Percentiles rank a stretch among this genome's conserved stretches.
These are phyloP conservation scores for Penicillium sp. DNA, from an alignment of 2,329 filamentous ascomycete genomes.

Conservation along the genomic window DNA sequence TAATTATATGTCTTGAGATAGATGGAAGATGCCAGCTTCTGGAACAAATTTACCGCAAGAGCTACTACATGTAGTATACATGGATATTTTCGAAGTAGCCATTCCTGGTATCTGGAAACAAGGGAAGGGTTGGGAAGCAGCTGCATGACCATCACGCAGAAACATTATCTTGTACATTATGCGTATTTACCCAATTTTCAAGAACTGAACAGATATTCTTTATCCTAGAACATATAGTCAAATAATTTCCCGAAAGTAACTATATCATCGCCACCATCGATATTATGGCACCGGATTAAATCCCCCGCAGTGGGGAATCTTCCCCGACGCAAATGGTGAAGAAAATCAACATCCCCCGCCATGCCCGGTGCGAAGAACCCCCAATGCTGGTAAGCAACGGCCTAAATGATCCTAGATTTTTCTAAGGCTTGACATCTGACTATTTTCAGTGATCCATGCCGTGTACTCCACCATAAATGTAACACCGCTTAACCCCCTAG, in stretches of 20 bases:
- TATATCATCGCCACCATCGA: not conserved
- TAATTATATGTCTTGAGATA: not conserved
- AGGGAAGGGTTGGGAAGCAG: not conserved
- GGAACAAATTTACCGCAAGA: too few relatives aligned
- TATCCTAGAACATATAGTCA: not conserved
- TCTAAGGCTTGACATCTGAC: not conserved
- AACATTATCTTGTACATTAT: not conserved
- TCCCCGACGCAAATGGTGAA: slow-evolving; percentile 1
- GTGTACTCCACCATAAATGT: slow-evolving; percentile 24
- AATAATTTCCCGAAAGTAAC: not conserved
- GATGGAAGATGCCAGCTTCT: not conserved
- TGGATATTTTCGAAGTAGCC: too few relatives aligned
- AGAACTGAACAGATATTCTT: too few relatives aligned
- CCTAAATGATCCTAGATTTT: not conserved
- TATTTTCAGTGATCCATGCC: slow-evolving; percentile 19
- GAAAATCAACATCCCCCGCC: slow-evolving; percentile 1
- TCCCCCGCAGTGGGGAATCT: slow-evolving; percentile 3
- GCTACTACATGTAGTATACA: too few relatives aligned
- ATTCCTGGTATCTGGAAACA: too few relatives aligned
- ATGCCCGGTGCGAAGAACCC: slow-evolving; percentile 13
- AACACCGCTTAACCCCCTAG: not conserved
- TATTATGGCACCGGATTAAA: not conserved
- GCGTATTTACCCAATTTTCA: too few relatives aligned
- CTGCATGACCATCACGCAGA: not conserved
- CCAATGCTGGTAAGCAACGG: slow-evolving; percentile 17